A percentile compares a stretch with the other conserved stretches of the same genome.
phyloP scores from a whole-genome alignment of 2,329 filamentous ascomycete species.

The Coleophoma crateriformis region DNA sequence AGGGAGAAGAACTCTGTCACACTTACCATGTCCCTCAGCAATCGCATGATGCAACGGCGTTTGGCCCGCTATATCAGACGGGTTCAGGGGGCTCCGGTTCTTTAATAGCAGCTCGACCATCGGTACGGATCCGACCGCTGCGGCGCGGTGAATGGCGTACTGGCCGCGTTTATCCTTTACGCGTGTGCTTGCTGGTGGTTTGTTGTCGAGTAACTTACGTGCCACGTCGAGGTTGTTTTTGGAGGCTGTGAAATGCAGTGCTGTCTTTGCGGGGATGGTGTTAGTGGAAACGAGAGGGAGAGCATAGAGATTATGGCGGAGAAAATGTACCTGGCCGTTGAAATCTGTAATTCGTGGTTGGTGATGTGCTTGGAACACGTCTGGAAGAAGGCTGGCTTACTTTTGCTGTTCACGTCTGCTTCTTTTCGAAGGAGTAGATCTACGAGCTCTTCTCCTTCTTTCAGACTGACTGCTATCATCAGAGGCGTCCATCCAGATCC shows the following conservation, averaged over 20 bases:
- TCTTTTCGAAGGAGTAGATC: slow-evolving; percentile 62
- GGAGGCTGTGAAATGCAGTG: slow-evolving; percentile 85
- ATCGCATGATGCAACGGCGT: slow-evolving; percentile 88
- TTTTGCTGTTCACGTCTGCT: slow-evolving; percentile 70
- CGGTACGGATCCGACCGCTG: slow-evolving; percentile 82
- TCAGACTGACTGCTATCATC: slow-evolving; percentile 75
- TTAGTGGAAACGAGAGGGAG: too few species aligned
- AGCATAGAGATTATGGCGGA: too few species aligned
- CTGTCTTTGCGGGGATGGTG: slow-evolving; percentile 50
- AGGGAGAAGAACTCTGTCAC: neutral
- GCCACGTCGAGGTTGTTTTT: slow-evolving; percentile 84
- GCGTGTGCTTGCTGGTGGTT: slow-evolving; percentile 66
- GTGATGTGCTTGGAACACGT: neutral
- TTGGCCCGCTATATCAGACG: slow-evolving; percentile 74
- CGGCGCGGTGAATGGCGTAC: slow-evolving; percentile 84
- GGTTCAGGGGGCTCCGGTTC: slow-evolving; percentile 74
- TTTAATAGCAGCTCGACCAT: slow-evolving; percentile 77
- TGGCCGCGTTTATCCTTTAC: slow-evolving; percentile 85
- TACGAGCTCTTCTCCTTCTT: slow-evolving; percentile 64
- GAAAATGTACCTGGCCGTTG: slow-evolving; percentile 50
- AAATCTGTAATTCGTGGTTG: slow-evolving; percentile 40
- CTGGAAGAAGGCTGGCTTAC: slow-evolving; percentile 30
- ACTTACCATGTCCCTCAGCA: slow-evolving; percentile 64
- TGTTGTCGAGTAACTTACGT: slow-evolving; percentile 67
- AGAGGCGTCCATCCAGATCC: slow-evolving; percentile 76